A percentile compares a stretch with the other conserved stretches of the same genome.
phyloP scores from a whole-genome alignment of 2,329 filamentous ascomycete genomes.

The Lasiodiplodia gonubiensis region DNA sequence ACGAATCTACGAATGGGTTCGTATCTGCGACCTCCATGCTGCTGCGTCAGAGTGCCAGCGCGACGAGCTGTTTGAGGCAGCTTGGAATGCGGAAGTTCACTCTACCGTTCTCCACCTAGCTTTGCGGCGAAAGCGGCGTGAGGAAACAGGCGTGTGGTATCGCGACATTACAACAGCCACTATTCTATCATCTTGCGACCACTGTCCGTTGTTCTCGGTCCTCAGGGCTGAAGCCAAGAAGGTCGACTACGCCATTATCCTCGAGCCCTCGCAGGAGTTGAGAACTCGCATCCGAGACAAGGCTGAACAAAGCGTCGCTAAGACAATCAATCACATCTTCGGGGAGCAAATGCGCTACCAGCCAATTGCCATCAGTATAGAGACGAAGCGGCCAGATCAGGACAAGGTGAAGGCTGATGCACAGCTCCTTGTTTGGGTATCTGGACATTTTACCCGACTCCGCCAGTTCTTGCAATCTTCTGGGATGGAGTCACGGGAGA shows the following conservation, averaged over 20 bases:
- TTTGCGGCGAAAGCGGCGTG: background rate
- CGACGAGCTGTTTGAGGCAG: slow-evolving; percentile 14
- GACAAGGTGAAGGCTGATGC: slow-evolving; percentile 10
- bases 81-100: slow-evolving; percentile 28
- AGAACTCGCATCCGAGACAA: background rate
- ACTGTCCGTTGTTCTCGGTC: too few species aligned
- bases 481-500: background rate
- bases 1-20: background rate
- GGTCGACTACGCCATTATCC: slow-evolving; percentile 27
- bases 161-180: slow-evolving; percentile 4
- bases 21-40: background rate
- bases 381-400: slow-evolving; percentile 14
- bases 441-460: slow-evolving; percentile 23
- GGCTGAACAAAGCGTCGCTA: background rate
- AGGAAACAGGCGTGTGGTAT: slow-evolving; percentile 2
- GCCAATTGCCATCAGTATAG: slow-evolving; percentile 26
- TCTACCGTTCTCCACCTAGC: slow-evolving; percentile 21
- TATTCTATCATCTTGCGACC: too few species aligned
- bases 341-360: slow-evolving; percentile 10
- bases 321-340: slow-evolving; percentile 23
- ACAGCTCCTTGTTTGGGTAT: slow-evolving; percentile 26
- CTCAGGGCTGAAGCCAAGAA: too few species aligned
- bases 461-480: background rate
- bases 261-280: slow-evolving; percentile 2
- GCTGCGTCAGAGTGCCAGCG: background rate